A percentile compares a stretch with the other conserved stretches of the same genome.
Conservation (phyloP, 1,284 basidiomycete species). For the Vanrija sp. region DNA sequence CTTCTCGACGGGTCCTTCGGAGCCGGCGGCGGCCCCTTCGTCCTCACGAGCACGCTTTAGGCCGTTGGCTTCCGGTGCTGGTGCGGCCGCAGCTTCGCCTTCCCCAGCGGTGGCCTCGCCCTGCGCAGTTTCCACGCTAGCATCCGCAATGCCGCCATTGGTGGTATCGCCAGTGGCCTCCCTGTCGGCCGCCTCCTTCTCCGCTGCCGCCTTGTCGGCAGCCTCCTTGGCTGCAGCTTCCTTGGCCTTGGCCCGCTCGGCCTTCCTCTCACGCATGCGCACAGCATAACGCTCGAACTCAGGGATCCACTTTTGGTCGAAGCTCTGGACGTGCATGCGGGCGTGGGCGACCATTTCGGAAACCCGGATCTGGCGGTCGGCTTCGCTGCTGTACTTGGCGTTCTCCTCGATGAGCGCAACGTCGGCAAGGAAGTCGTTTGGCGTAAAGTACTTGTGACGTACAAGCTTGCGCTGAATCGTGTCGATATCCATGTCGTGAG, state of each 20-base stretch:
- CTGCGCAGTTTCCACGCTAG: too few relatives aligned
- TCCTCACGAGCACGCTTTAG: slow-evolving; percentile 25
- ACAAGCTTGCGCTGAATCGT: slow-evolving; percentile 83
- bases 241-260: slow-evolving; percentile 57
- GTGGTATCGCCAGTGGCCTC: neutral
- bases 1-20: slow-evolving; percentile 53
- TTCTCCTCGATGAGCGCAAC: slow-evolving; percentile 86
- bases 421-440: slow-evolving; percentile 82
- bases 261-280: slow-evolving; percentile 66
- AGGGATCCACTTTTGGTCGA: slow-evolving; percentile 73
- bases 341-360: slow-evolving; percentile 86
- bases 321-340: slow-evolving; percentile 75
- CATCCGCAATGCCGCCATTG: neutral
- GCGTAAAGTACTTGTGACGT: slow-evolving; percentile 81
- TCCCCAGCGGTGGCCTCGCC: neutral
- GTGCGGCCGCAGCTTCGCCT: neutral
- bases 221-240: slow-evolving; percentile 63
- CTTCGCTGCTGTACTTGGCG: slow-evolving; percentile 66
- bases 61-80: slow-evolving; percentile 14
- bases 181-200: neutral
- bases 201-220: slow-evolving; percentile 53
- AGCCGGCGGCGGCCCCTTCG: slow-evolving; percentile 18
- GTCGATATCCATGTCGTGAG: slow-evolving; percentile 82
- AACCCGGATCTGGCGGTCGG: slow-evolving; percentile 73
- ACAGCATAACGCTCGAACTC: slow-evolving; percentile 88